A percentile compares a stretch with the other conserved stretches of the same genome.
These are phyloP conservation scores for Mariannaea elegans DNA, from an alignment of 2,329 filamentous ascomycete genomes.

Conservation along the genomic window DNA sequence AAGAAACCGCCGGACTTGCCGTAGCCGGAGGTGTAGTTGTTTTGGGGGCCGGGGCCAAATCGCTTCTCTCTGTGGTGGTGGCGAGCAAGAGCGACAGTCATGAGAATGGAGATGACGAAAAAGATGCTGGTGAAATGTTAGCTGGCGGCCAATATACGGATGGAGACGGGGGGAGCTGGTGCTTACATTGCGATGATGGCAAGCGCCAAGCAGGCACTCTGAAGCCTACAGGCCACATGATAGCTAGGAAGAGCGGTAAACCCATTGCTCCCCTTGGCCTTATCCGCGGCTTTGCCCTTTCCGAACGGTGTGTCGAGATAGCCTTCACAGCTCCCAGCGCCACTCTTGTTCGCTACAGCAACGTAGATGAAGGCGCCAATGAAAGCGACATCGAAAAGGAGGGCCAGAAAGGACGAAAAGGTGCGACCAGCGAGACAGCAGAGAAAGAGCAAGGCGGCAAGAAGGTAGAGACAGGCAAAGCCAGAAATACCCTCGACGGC, in stretches of 20 bases:
- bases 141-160: neutral
- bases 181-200: constrained; percentile 78
- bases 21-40: constrained; percentile 68
- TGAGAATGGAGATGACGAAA: constrained; percentile 76
- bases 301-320: constrained; percentile 75
- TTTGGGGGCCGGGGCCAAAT: constrained; percentile 62
- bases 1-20: constrained; percentile 47
- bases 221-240: constrained; percentile 71
- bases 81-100: constrained; percentile 74
- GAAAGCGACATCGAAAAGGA: constrained; percentile 82
- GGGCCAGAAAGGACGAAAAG: constrained; percentile 76
- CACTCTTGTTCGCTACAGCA: constrained; percentile 76
- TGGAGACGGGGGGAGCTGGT: neutral
- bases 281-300: constrained; percentile 62
- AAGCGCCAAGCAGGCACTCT: constrained; percentile 81
- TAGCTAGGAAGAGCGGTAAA: constrained; percentile 60
- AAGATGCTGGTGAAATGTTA: constrained; percentile 62
- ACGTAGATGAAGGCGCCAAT: constrained; percentile 82
- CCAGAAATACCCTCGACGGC: constrained; percentile 84
- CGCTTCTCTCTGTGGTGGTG: constrained; percentile 79
- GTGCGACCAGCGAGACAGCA: constrained; percentile 81
- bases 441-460: constrained; percentile 76
- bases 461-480: constrained; percentile 76
- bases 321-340: constrained; percentile 69
- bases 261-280: constrained; percentile 56